A percentile compares a stretch with the other conserved stretches of the same genome.
Evolutionary conservation across 192 early-diverging fungal species (phyloP).

Genomic region (Mortierella antarctica): DNA sequence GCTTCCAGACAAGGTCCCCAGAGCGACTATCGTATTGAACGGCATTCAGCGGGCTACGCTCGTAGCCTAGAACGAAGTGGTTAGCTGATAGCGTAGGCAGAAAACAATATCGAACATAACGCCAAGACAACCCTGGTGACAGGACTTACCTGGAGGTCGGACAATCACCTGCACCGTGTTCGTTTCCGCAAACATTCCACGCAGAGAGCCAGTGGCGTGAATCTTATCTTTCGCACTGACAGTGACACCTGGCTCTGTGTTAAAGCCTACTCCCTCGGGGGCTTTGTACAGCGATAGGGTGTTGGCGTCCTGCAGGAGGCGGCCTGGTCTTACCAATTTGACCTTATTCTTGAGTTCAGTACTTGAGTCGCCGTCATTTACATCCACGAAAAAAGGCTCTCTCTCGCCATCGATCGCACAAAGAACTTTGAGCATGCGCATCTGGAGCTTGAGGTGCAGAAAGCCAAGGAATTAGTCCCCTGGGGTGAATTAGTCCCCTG

Average conservation of each 20-base stretch:
- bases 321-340: not conserved
- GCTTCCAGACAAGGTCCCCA: slow-evolving; percentile 41
- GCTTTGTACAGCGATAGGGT: slow-evolving; percentile 16
- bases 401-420: slow-evolving; percentile 21
- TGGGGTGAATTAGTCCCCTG: slow-evolving; percentile 3
- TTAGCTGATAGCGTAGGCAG: slow-evolving; percentile 6
- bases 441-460: slow-evolving; percentile 4
- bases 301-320: not conserved
- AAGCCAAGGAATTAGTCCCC: too few relatives aligned
- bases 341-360: slow-evolving; percentile 12
- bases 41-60: slow-evolving; percentile 21
- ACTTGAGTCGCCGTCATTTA: slow-evolving; percentile 11
- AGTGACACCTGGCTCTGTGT: slow-evolving; percentile 30
- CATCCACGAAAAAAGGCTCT: slow-evolving; percentile 18
- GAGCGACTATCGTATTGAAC: slow-evolving; percentile 30
- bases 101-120: not conserved
- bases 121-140: slow-evolving; percentile 5
- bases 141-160: slow-evolving; percentile 22
- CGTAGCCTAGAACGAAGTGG: slow-evolving; percentile 16
- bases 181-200: slow-evolving; percentile 31
- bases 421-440: slow-evolving; percentile 19
- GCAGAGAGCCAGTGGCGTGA: slow-evolving; percentile 18
- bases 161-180: slow-evolving; percentile 33
- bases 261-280: slow-evolving; percentile 9
- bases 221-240: slow-evolving; percentile 23